These are phyloP conservation scores for Diddensiella caesifluorescens DNA, from an alignment of 805 yeast genomes.

Conservation along the genomic window DNA sequence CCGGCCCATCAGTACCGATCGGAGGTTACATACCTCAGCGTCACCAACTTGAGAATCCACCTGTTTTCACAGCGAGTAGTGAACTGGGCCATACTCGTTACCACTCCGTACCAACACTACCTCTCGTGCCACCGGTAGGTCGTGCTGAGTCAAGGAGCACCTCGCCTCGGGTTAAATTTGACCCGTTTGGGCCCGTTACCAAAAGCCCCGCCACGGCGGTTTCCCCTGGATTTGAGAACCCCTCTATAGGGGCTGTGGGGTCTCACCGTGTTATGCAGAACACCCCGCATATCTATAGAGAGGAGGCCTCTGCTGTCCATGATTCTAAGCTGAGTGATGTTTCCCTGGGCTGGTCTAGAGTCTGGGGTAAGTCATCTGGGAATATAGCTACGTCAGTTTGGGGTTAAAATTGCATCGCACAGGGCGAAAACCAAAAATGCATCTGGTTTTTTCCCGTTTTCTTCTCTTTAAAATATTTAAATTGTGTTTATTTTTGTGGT, in stretches of 20 bases:
- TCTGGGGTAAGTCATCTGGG: constrained; percentile 18
- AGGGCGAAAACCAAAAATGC: too few relatives aligned
- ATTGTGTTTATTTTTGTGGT: too few relatives aligned
- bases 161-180: constrained; percentile 18
- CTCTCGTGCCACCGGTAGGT: background rate
- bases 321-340: background rate
- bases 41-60: background rate
- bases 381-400: constrained; percentile 18
- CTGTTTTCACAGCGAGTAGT: background rate
- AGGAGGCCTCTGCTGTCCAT: too few relatives aligned
- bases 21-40: too few relatives aligned
- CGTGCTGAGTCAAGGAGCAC: constrained; percentile 7
- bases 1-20: too few relatives aligned
- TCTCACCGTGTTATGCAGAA: background rate
- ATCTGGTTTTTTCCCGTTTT: too few relatives aligned
- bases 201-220: too few relatives aligned
- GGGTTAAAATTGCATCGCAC: too few relatives aligned
- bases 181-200: constrained; percentile 20
- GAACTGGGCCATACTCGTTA: constrained; percentile 2
- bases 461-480: too few relatives aligned
- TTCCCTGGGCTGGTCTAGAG: constrained; percentile 17
- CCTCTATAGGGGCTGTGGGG: constrained; percentile 1
- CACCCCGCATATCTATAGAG: background rate
- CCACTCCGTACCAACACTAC: constrained; percentile 2
- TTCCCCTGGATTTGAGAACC: too few relatives aligned